phyloP scores from a whole-genome alignment of 129 eudicot species.

The Arctium lappa region DNA sequence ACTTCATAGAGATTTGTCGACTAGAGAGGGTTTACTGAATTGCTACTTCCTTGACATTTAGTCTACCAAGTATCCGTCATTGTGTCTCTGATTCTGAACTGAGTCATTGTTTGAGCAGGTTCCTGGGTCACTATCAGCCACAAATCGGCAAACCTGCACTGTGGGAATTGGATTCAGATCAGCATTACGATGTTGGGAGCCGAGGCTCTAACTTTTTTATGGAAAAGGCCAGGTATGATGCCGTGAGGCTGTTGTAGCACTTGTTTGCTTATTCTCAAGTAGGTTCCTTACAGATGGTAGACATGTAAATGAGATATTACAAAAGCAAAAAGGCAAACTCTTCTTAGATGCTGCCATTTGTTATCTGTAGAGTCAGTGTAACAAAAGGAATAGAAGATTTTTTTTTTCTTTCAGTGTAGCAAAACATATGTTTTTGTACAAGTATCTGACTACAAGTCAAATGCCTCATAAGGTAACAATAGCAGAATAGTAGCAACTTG shows the following conservation, averaged over 20 bases:
- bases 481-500: background rate
- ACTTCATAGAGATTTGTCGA: background rate
- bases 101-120: slow-evolving; percentile 44
- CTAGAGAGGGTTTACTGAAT: background rate
- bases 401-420: too few species aligned
- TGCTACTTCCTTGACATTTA: background rate
- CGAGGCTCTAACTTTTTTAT: slow-evolving; percentile 50
- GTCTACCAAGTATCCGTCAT: background rate
- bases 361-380: background rate
- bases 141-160: slow-evolving; percentile 81
- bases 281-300: background rate
- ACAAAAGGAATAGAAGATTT: background rate
- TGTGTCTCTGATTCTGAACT: background rate
- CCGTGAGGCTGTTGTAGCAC: background rate
- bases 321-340: background rate
- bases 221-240: slow-evolving; percentile 56
- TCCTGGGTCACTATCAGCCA: slow-evolving; percentile 95
- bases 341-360: background rate
- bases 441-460: background rate
- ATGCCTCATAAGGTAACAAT: background rate
- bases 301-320: background rate
- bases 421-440: background rate
- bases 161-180: slow-evolving; percentile 98
- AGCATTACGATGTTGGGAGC: slow-evolving; percentile 66
- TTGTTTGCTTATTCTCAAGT: background rate